phyloP scores from a whole-genome alignment of 2,329 filamentous ascomycete genomes.

The Leptographium flavum region DNA sequence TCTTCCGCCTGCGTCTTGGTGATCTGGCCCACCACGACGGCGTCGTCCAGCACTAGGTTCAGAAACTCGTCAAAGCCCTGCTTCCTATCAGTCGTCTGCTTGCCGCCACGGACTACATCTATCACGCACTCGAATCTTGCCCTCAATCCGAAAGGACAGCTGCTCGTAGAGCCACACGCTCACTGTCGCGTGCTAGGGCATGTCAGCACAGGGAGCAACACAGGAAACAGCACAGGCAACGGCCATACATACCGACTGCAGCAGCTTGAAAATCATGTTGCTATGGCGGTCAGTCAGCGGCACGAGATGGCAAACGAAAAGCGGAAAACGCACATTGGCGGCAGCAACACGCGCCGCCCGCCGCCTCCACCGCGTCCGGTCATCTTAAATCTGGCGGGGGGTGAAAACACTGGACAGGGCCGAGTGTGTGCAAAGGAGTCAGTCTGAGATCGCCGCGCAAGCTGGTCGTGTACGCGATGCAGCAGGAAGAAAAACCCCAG shows the following conservation, averaged over 20 bases:
- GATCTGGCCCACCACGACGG: constrained; percentile 75
- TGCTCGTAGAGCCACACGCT: constrained; percentile 98
- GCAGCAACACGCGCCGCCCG: constrained; percentile 44
- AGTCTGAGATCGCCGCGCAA: not conserved
- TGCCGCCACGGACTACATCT: not conserved
- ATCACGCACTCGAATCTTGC: constrained; percentile 66
- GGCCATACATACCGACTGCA: constrained; percentile 35
- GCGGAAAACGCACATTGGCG: constrained; percentile 29
- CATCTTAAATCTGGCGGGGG: constrained; percentile 25
- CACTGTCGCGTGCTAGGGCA: constrained; percentile 70
- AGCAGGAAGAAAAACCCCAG: not conserved
- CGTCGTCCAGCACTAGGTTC: constrained; percentile 88
- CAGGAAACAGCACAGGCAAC: too few species aligned
- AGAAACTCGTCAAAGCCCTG: constrained; percentile 99
- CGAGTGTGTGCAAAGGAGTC: not conserved
- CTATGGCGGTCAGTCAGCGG: constrained; percentile 2
- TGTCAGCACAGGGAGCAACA: not conserved
- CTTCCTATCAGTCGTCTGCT: too few species aligned
- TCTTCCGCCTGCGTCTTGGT: constrained; percentile 68
- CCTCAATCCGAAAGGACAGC: constrained; percentile 83
- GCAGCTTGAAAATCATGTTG: constrained; percentile 88
- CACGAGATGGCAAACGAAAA: not conserved
- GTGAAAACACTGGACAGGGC: not conserved
- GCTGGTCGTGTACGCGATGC: not conserved
- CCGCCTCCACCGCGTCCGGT: constrained; percentile 45